These are phyloP conservation scores for Geosmithia morbida DNA, from an alignment of 2,329 filamentous ascomycete species.

Conservation along the genomic window DNA sequence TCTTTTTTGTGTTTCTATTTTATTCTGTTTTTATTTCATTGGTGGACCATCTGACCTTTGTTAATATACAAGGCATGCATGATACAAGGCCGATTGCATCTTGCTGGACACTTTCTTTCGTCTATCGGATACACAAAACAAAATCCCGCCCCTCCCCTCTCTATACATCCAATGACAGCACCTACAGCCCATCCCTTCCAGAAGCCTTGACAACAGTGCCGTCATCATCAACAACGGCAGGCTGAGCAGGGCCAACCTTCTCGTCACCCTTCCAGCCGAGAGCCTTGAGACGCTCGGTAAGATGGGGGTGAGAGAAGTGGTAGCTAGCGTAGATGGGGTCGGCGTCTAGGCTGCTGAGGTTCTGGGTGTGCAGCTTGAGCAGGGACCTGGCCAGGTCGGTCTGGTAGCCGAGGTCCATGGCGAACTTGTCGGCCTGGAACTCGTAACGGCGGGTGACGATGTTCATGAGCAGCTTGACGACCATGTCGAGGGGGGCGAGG, in stretches of 20 bases:
- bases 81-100: background rate
- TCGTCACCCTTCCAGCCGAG: conserved; percentile 66
- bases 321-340: conserved; percentile 98
- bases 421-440: conserved; percentile 91
- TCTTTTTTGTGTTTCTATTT: background rate
- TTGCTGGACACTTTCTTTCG: no score
- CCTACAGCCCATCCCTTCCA: conserved; percentile 59
- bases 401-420: conserved; percentile 69
- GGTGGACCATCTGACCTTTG: background rate
- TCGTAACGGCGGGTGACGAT: conserved; percentile 88
- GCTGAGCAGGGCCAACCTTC: conserved; percentile 22
- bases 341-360: conserved; percentile 95
- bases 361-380: conserved; percentile 97
- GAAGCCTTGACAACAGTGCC: conserved; percentile 48
- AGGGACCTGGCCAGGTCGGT: conserved; percentile 72
- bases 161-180: no score
- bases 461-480: conserved; percentile 94
- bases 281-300: conserved; percentile 84
- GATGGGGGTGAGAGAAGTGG: conserved; percentile 94
- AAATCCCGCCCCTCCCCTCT: no score
- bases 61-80: background rate
- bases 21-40: no score
- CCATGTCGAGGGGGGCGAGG: conserved; percentile 84
- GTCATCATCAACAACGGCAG: conserved; percentile 12
- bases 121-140: no score